Evolutionary conservation across 192 early-diverging fungal genomes (phyloP).

Genomic region (Backusella mclennaniae): DNA sequence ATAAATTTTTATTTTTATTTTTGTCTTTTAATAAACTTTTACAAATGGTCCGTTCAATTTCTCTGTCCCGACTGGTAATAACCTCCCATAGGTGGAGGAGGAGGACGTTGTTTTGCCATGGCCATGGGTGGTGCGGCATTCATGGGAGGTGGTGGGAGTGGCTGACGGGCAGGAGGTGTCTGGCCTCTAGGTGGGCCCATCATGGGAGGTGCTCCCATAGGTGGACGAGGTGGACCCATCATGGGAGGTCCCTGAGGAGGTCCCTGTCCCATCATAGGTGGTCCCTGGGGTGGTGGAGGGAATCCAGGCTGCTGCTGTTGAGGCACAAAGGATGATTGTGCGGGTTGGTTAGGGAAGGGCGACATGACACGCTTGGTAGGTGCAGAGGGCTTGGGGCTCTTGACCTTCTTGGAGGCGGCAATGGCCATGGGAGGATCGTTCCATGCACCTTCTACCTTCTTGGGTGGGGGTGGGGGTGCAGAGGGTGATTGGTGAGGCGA

Average conservation of each 20-base stretch:
- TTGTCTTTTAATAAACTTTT: not conserved
- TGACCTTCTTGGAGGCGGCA: constrained; percentile 19
- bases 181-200: constrained; percentile 7
- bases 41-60: not conserved
- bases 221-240: not conserved
- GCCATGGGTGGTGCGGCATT: constrained; percentile 17
- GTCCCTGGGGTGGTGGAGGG: constrained; percentile 4
- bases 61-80: not conserved
- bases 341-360: constrained; percentile 37
- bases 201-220: not conserved
- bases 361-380: constrained; percentile 34
- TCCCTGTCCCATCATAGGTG: constrained; percentile 8
- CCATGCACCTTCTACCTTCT: constrained; percentile 50
- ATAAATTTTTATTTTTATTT: not conserved
- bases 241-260: constrained; percentile 1
- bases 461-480: constrained; percentile 32
- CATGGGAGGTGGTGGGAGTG: constrained; percentile 27
- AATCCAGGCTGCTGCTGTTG: constrained; percentile 7
- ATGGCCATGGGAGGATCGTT: constrained; percentile 54
- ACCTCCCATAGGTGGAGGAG: not conserved
- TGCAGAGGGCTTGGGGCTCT: constrained; percentile 11
- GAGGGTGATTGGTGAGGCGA: constrained; percentile 38
- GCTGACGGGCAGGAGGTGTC: constrained; percentile 16
- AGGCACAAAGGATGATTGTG: constrained; percentile 11
- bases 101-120: constrained; percentile 10